phyloP scores from a whole-genome alignment of 805 yeast species.

The Candida takata region DNA sequence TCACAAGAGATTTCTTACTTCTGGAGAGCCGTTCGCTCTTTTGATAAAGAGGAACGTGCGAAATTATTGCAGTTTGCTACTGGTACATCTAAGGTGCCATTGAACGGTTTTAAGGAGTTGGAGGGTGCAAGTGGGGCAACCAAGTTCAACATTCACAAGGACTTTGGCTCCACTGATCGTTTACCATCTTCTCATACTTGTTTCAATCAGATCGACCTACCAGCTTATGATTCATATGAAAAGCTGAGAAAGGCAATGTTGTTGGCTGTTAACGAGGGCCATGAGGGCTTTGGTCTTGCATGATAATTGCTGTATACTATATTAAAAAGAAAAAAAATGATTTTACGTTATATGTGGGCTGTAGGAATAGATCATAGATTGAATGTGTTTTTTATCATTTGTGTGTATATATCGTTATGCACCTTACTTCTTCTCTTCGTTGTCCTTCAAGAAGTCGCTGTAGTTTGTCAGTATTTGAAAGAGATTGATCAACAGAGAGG shows the following conservation, averaged over 20 bases:
- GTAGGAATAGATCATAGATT: no score
- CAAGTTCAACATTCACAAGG: slow-evolving; percentile 84
- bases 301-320: slow-evolving; percentile 15
- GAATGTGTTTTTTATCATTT: no score
- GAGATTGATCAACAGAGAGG: not conserved
- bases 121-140: slow-evolving; percentile 83
- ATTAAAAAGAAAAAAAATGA: not conserved
- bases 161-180: slow-evolving; percentile 77
- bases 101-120: slow-evolving; percentile 85
- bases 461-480: slow-evolving; percentile 4
- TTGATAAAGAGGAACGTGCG: slow-evolving; percentile 91
- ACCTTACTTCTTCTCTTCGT: slow-evolving; percentile 14
- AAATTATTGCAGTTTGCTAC: slow-evolving; percentile 92
- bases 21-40: slow-evolving; percentile 95
- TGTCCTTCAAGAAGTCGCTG: slow-evolving; percentile 26
- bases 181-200: slow-evolving; percentile 96
- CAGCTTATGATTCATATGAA: slow-evolving; percentile 87
- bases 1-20: slow-evolving; percentile 92
- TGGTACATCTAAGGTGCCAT: slow-evolving; percentile 94
- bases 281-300: slow-evolving; percentile 93
- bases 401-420: slow-evolving; percentile 1
- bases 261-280: slow-evolving; percentile 88
- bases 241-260: slow-evolving; percentile 73
- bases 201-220: slow-evolving; percentile 89
- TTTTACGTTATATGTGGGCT: no score